Evolutionary conservation across 495 filamentous ascomycete genomes (phyloP), one percentile per base, ranked within the genome.

Genomic region (Neurospora sp.): DNA sequence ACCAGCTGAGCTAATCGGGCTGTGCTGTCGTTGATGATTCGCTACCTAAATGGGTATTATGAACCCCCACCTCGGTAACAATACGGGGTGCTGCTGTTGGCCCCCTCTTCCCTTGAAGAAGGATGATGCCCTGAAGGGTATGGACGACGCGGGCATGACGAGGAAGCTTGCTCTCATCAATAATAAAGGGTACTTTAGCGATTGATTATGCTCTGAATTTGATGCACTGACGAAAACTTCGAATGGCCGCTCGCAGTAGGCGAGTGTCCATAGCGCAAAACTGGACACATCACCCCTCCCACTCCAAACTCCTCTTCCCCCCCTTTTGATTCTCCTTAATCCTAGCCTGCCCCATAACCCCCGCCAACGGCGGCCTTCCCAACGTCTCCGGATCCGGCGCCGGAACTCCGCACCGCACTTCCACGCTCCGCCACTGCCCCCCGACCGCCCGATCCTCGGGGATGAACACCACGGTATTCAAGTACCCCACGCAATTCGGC

Each of bases 381-480:
- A 76, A 39, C 1, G n/a, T 62, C 0, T 54, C 73, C 46, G 72
- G 70, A 16, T 79, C 79, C 4, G 77, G 77, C 48, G 74, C 20
- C 71, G 72, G 70, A 5, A 79, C 72, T 2, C 83, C 83, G 31
- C 83, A 84, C 69, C 70, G 69, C 23, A 84, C 74, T 72, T 77
- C 77, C n/a, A 84, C 42, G 41, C 83, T 84, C 62, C 82, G 73
- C 54, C 83, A 76, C 5, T 73, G 37, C 16, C 83, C 83, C 0
- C 82, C 83, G 0, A 84, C 75, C 8, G 80, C 78, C 39, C 79
- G 73, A 4, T 74, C 42, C 75, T 84, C 82, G 4, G 81, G 81
- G 2, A 79, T 74, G 39, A 84, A 84, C 4, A 84, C 83, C 38
- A 81, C 83, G 6, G 83, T 78, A 62, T 84, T 84, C 42, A 80